These are phyloP conservation scores for Diaporthe sp. DNA, from an alignment of 2,329 filamentous ascomycete genomes.

Conservation along the genomic window DNA sequence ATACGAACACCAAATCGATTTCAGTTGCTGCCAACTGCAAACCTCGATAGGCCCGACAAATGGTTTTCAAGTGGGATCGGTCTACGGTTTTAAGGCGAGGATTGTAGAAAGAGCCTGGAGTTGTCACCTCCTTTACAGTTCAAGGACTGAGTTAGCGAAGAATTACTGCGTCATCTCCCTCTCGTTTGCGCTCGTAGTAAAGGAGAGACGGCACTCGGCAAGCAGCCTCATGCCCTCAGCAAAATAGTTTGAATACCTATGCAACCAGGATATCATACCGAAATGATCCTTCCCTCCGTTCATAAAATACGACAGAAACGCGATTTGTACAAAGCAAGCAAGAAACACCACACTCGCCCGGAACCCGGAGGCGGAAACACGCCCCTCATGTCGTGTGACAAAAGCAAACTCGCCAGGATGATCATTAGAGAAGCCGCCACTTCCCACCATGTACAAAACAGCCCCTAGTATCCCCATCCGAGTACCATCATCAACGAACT, in stretches of 20 bases:
- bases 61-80: not conserved
- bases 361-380: not conserved
- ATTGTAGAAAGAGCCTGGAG: not conserved
- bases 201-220: not conserved
- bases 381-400: conserved; percentile 17
- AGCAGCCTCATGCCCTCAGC: not conserved
- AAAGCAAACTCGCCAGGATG: conserved; percentile 25
- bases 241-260: conserved; percentile 21
- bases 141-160: not conserved
- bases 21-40: not conserved
- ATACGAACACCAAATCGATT: not conserved
- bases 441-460: not conserved
- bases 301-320: conserved; percentile 9
- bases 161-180: not conserved
- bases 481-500: conserved; percentile 23
- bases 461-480: not conserved
- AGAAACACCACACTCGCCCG: conserved; percentile 27
- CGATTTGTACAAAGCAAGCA: conserved; percentile 24
- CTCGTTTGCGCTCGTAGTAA: not conserved
- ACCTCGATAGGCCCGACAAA: not conserved
- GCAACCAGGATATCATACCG: conserved; percentile 26
- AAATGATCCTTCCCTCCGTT: conserved; percentile 1
- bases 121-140: not conserved
- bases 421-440: conserved; percentile 4
- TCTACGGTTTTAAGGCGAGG: too few species aligned